phyloP scores from a whole-genome alignment of 495 filamentous ascomycete genomes.

The Aspergillus leporis region DNA sequence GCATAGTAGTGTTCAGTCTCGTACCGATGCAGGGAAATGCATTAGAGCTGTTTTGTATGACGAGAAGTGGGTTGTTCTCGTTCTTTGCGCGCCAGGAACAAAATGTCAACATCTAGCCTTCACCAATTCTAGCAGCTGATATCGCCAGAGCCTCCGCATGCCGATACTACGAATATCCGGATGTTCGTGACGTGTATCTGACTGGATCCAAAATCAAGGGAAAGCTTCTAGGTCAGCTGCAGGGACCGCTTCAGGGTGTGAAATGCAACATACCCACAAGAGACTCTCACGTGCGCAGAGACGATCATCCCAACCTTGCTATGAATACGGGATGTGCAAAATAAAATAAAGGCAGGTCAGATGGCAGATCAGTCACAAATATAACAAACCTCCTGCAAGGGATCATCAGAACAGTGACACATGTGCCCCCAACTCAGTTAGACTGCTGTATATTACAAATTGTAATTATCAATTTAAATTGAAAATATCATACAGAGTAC shows the following conservation, averaged over 20 bases:
- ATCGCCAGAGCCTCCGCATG: not conserved
- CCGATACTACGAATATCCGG: not conserved
- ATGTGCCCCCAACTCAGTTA: too few relatives aligned
- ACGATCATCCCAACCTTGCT: not conserved
- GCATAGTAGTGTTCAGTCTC: not conserved
- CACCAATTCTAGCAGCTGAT: too few relatives aligned
- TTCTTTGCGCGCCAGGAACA: not conserved
- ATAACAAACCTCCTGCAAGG: too few relatives aligned
- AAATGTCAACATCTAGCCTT: too few relatives aligned
- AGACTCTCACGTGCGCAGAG: not conserved
- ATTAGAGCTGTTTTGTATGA: not conserved
- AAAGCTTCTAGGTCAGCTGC: not conserved
- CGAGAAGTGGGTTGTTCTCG: not conserved
- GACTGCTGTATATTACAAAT: too few relatives aligned
- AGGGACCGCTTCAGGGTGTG: not conserved
- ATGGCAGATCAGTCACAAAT: too few relatives aligned
- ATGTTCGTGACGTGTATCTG: not conserved
- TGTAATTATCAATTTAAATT: too few relatives aligned
- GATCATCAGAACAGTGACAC: too few relatives aligned
- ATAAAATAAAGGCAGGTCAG: too few relatives aligned
- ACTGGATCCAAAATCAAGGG: not conserved
- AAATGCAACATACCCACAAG: not conserved
- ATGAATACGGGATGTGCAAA: not conserved
- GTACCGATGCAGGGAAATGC: not conserved
- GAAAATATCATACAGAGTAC: too few relatives aligned